Evolutionary conservation across 768 basidiomycete genomes (phyloP).

Genomic region (Astraeus odoratus): DNA sequence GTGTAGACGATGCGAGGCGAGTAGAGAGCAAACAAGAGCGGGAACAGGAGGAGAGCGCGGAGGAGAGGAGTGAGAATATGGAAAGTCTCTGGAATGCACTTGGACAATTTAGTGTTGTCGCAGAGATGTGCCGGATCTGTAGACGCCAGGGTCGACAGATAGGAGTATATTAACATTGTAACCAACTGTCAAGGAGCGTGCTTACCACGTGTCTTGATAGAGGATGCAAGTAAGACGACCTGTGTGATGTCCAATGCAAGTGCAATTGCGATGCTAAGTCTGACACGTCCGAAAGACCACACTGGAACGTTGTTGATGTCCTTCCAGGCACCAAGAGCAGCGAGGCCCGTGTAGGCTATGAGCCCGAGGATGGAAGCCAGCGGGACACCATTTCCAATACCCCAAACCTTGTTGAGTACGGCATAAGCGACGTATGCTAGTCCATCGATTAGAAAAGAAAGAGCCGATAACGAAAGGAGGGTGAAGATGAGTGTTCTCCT

Average conservation of each 20-base stretch:
- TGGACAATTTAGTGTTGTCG: slow-evolving; percentile 16
- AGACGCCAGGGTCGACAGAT: background rate
- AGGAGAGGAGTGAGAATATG: slow-evolving; percentile 54
- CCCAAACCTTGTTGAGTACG: slow-evolving; percentile 63
- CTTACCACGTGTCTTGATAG: slow-evolving; percentile 30
- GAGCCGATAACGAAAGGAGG: slow-evolving; percentile 60
- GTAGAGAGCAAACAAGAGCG: slow-evolving; percentile 53
- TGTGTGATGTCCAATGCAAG: slow-evolving; percentile 56
- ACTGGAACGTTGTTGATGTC: slow-evolving; percentile 64
- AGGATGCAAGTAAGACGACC: slow-evolving; percentile 45
- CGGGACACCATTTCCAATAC: slow-evolving; percentile 54
- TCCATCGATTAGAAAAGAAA: slow-evolving; percentile 75
- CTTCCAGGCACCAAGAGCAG: slow-evolving; percentile 74
- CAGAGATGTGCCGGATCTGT: slow-evolving; percentile 16
- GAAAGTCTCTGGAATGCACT: slow-evolving; percentile 32
- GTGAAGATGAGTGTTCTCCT: slow-evolving; percentile 70
- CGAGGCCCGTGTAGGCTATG: slow-evolving; percentile 62
- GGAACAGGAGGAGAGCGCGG: slow-evolving; percentile 56
- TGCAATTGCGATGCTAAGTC: slow-evolving; percentile 44
- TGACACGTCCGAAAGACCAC: slow-evolving; percentile 58
- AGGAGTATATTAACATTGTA: background rate
- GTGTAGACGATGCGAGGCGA: slow-evolving; percentile 63
- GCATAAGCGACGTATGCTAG: slow-evolving; percentile 60
- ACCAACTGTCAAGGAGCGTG: slow-evolving; percentile 11
- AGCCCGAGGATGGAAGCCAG: slow-evolving; percentile 63